phyloP scores from a whole-genome alignment of 257 asterid genomes.

The Jasminum sambac region DNA sequence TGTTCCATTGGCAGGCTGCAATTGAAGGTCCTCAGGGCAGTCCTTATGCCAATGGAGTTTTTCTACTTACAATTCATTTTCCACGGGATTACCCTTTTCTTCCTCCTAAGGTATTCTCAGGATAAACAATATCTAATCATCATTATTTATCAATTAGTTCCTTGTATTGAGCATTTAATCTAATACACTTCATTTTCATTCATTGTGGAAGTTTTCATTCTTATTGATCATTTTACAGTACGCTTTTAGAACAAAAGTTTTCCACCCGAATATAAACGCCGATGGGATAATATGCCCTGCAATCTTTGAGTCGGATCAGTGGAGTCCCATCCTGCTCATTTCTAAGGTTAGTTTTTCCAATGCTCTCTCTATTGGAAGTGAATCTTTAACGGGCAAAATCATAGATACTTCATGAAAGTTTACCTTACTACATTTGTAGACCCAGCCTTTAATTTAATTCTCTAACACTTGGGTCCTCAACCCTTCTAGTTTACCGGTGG shows the following conservation, averaged over 20 bases:
- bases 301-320: conserved; percentile 45
- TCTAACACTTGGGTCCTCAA: too few relatives aligned
- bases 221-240: conserved; percentile 27
- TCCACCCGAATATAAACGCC: conserved; percentile 48
- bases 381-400: too few relatives aligned
- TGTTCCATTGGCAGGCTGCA: conserved; percentile 91
- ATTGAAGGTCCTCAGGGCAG: conserved; percentile 88
- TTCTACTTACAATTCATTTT: conserved; percentile 72
- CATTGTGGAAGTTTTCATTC: background rate
- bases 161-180: background rate
- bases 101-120: conserved; percentile 62
- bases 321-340: conserved; percentile 45
- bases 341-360: conserved; percentile 33
- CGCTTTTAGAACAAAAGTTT: conserved; percentile 41
- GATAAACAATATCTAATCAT: conserved; percentile 10
- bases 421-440: too few relatives aligned
- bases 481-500: too few relatives aligned
- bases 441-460: too few relatives aligned
- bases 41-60: conserved; percentile 79
- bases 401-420: too few relatives aligned
- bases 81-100: conserved; percentile 88
- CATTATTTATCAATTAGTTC: background rate
- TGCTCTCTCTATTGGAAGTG: background rate
- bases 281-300: conserved; percentile 51
- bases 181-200: background rate